Evolutionary conservation across 306 rosid genomes (phyloP).

Genomic region (Ochetophila trinervis): DNA sequence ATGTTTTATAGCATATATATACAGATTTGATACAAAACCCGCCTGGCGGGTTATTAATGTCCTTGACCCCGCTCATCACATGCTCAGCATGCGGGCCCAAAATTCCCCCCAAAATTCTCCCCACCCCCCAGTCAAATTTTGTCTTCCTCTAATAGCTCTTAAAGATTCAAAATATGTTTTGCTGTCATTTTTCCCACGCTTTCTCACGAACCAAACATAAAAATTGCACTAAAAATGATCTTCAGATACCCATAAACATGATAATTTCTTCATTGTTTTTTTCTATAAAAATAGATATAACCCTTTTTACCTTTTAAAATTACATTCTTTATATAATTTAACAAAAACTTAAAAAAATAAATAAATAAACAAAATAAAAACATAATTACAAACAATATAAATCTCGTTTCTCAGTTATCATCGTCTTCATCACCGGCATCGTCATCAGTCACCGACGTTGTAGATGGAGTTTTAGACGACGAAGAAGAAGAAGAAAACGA

Average conservation of each 20-base stretch:
- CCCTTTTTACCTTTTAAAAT: no score
- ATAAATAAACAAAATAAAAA: no score
- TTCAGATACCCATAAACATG: conserved; percentile 2
- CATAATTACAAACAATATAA: no score
- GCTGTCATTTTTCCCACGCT: not conserved
- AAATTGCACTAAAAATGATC: not conserved
- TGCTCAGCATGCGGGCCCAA: no score
- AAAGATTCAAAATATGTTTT: conserved; percentile 15
- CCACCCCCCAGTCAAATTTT: not conserved
- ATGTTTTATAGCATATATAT: no score
- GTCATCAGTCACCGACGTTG: conserved; percentile 18
- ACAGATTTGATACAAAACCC: no score
- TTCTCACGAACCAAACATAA: conserved; percentile 13
- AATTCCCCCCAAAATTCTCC: no score
- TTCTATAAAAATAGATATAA: conserved; percentile 26
- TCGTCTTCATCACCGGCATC: conserved; percentile 12
- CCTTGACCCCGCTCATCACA: no score
- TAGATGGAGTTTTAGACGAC: conserved; percentile 31
- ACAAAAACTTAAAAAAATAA: no score
- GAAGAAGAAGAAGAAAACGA: no score
- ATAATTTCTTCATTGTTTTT: conserved; percentile 3
- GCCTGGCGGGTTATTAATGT: no score
- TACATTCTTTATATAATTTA: no score
- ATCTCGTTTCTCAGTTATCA: conserved; percentile 17
- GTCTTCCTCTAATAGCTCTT: not conserved